Conservation (phyloP, 306 rosid species). For the Hippophae tibetana region DNA sequence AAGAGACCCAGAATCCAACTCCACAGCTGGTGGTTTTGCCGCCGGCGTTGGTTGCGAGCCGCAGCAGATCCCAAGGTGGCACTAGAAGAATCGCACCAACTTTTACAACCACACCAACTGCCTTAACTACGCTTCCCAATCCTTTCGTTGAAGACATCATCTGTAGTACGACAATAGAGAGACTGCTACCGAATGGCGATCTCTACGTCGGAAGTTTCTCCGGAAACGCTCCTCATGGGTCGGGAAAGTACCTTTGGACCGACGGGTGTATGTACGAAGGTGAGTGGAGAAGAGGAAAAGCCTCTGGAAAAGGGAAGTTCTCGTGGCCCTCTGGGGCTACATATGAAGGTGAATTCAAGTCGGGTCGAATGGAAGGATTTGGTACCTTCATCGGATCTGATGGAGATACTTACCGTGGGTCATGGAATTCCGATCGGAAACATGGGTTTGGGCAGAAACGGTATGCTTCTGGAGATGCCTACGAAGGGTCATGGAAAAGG, state of each 20-base stretch:
- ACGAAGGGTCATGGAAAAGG: conserved; percentile 71
- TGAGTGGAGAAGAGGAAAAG: conserved; percentile 82
- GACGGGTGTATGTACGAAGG: conserved; percentile 98
- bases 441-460: conserved; percentile 71
- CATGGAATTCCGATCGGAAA: conserved; percentile 67
- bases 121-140: neutral
- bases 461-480: conserved; percentile 72
- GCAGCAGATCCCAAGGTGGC: conserved; percentile 55
- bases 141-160: neutral
- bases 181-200: conserved; percentile 68
- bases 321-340: conserved; percentile 97
- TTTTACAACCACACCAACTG: conserved; percentile 11
- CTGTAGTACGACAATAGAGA: conserved; percentile 21
- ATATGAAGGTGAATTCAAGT: conserved; percentile 83
- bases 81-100: conserved; percentile 65
- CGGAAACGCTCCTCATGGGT: conserved; percentile 60
- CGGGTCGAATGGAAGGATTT: conserved; percentile 82
- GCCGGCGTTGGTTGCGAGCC: conserved; percentile 25
- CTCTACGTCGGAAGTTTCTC: conserved; percentile 73
- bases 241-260: conserved; percentile 78
- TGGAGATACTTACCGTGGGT: conserved; percentile 66
- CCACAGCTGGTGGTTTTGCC: conserved; percentile 21
- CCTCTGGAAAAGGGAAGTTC: conserved; percentile 79
- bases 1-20: conserved; percentile 6
- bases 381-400: conserved; percentile 81